Conservation (phyloP, 129 eudicot genomes). For the Logfia minima region DNA sequence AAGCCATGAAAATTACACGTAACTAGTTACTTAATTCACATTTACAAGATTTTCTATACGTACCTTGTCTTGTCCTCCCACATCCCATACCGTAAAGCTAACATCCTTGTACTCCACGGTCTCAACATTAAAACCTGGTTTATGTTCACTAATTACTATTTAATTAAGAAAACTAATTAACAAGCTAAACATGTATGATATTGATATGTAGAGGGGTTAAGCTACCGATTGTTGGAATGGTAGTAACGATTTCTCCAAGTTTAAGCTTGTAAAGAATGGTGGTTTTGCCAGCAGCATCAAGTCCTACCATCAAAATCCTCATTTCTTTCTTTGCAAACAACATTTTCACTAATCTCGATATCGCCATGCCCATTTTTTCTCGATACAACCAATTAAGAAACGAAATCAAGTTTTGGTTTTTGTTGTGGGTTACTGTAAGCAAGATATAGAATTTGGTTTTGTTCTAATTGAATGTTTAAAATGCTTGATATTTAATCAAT, state of each 20-base stretch:
- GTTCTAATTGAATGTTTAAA: constrained; percentile 4
- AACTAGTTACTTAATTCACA: not conserved
- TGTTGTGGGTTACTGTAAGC: not conserved
- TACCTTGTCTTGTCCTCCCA: constrained; percentile 80
- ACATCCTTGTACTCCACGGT: constrained; percentile 72
- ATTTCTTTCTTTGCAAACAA: constrained; percentile 72
- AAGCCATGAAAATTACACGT: not conserved
- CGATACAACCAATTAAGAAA: constrained; percentile 8
- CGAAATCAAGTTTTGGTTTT: not conserved
- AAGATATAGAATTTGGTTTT: constrained; percentile 2
- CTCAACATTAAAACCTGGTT: constrained; percentile 71
- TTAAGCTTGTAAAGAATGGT: constrained; percentile 74
- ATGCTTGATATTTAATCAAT: not conserved
- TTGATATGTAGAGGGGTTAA: not conserved
- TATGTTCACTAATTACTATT: not conserved
- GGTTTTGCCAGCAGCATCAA: constrained; percentile 82
- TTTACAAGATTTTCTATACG: not conserved
- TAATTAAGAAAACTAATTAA: not conserved
- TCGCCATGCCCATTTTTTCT: constrained; percentile 47
- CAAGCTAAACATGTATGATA: not conserved
- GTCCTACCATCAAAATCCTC: constrained; percentile 80
- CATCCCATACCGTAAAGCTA: constrained; percentile 78
- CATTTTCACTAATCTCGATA: constrained; percentile 45
- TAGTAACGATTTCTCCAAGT: constrained; percentile 69
- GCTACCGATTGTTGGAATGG: constrained; percentile 74